Evolutionary conservation across 768 basidiomycete species (phyloP).

Genomic region (Gymnopilus dilepis): DNA sequence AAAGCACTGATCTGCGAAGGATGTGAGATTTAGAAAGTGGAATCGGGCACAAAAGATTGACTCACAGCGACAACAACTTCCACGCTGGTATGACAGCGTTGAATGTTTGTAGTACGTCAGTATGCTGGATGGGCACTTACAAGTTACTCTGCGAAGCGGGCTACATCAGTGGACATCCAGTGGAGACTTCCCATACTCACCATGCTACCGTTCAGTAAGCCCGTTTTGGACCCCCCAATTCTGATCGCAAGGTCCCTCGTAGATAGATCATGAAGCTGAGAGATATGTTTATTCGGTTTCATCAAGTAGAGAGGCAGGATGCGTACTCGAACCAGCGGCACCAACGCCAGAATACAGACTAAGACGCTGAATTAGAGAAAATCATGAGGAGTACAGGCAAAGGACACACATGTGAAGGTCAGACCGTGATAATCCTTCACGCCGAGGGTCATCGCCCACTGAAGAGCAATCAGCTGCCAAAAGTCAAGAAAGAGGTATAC

Average conservation of each 20-base stretch:
- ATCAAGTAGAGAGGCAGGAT: neutral
- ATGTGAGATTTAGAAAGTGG: neutral
- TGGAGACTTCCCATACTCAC: constrained; percentile 38
- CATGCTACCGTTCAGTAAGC: constrained; percentile 82
- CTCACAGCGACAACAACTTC: constrained; percentile 76
- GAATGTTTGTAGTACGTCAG: neutral
- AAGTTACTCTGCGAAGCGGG: constrained; percentile 59
- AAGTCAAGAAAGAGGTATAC: neutral
- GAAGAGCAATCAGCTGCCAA: neutral
- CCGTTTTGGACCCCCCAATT: constrained; percentile 78
- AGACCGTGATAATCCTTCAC: constrained; percentile 54
- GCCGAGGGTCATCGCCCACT: constrained; percentile 64
- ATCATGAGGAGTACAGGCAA: neutral
- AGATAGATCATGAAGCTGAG: constrained; percentile 75
- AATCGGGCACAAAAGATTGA: constrained; percentile 15
- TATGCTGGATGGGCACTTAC: constrained; percentile 43
- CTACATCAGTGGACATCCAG: neutral
- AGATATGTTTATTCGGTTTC: neutral
- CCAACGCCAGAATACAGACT: constrained; percentile 74
- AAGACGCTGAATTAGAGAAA: neutral
- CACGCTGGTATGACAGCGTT: constrained; percentile 44
- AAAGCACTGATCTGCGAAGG: constrained; percentile 72
- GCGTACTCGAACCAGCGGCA: constrained; percentile 77
- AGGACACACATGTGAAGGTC: constrained; percentile 66
- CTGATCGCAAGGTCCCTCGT: constrained; percentile 76